Percentiles rank a stretch among this genome's conserved stretches.
Conservation (phyloP, 2,329 filamentous ascomycete species). For the Talaromyces piceae region DNA sequence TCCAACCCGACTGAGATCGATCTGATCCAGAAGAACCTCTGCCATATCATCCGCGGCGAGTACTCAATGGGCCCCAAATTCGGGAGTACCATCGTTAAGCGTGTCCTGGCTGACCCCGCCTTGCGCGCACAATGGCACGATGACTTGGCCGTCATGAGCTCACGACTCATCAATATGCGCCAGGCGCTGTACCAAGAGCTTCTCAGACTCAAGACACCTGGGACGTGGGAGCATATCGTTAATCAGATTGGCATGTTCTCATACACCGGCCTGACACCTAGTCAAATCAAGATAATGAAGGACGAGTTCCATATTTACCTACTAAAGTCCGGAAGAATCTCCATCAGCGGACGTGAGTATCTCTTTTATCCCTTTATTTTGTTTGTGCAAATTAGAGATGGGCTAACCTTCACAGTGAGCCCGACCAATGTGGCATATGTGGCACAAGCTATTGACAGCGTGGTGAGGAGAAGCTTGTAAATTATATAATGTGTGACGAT, state of each 20-base stretch:
- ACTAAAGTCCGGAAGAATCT: constrained; percentile 33
- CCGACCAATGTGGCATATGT: constrained; percentile 34
- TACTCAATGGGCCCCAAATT: constrained; percentile 61
- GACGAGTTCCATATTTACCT: constrained; percentile 39
- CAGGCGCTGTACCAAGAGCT: constrained; percentile 69
- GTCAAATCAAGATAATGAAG: constrained; percentile 37
- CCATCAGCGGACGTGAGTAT: constrained; percentile 33
- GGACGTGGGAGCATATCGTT: constrained; percentile 95
- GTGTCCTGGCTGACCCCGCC: constrained; percentile 67
- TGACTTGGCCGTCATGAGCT: constrained; percentile 84
- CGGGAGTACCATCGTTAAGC: constrained; percentile 75
- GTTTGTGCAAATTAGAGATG: not conserved
- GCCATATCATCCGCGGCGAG: constrained; percentile 33
- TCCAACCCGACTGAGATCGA: constrained; percentile 22
- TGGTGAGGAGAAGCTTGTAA: constrained; percentile 25
- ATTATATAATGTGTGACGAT: not conserved
- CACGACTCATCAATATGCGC: constrained; percentile 88
- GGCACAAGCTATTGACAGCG: constrained; percentile 30
- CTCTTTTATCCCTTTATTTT: not conserved
- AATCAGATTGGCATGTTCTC: constrained; percentile 89
- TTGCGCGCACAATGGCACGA: constrained; percentile 86
- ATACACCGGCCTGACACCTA: constrained; percentile 50
- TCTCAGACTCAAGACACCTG: constrained; percentile 75
- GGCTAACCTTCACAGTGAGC: constrained; percentile 24
- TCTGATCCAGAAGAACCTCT: constrained; percentile 30